A percentile compares a stretch with the other conserved stretches of the same genome.
Conservation (phyloP, 2,329 filamentous ascomycete species). For the Myriosclerotinia scirpicola region DNA sequence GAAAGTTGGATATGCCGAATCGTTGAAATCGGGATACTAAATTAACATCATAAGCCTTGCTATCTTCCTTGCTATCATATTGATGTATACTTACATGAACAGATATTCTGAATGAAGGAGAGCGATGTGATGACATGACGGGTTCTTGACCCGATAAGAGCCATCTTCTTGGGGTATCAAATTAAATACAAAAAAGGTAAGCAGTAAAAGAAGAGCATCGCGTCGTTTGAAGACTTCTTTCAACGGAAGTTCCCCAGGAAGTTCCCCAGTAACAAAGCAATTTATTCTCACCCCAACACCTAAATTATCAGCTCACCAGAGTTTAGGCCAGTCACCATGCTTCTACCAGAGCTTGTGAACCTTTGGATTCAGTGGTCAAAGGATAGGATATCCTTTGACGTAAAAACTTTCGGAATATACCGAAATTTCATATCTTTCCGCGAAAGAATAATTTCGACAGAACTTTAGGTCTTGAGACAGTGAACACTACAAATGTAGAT, state of each 20-base stretch:
- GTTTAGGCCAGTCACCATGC: not conserved
- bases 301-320: not conserved
- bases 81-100: conserved; percentile 7
- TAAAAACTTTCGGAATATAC: not conserved
- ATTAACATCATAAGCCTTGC: not conserved
- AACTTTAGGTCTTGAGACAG: not conserved
- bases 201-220: not conserved
- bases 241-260: conserved; percentile 2
- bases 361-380: not conserved
- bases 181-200: not conserved
- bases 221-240: not conserved
- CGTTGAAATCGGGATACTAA: conserved; percentile 1
- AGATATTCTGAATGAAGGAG: conserved; percentile 4
- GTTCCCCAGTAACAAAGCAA: conserved; percentile 2
- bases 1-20: conserved; percentile 11
- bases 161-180: not conserved
- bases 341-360: not conserved
- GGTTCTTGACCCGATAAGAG: not conserved
- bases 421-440: not conserved
- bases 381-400: not conserved
- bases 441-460: not conserved
- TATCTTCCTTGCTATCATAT: not conserved
- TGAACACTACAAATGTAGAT: no score
- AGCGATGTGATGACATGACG: not conserved
- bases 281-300: not conserved